Conservation (phyloP, 805 yeast species). For the Ogataea pilisensis region DNA sequence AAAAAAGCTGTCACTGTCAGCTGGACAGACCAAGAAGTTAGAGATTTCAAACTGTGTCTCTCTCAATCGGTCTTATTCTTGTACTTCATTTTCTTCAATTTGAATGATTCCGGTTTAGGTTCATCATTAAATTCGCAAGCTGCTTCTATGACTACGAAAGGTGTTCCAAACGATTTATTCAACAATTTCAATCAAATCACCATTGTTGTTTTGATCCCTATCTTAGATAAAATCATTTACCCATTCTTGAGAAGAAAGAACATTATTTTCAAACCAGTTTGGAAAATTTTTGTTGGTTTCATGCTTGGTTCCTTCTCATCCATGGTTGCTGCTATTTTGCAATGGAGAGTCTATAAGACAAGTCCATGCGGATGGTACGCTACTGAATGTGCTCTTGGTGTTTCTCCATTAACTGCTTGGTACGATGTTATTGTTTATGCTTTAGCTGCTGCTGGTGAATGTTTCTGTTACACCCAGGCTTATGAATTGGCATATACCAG, state of each 20-base stretch:
- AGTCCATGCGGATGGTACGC: conserved; percentile 50
- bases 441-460: conserved; percentile 47
- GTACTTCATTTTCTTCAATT: conserved; percentile 35
- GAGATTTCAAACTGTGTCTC: conserved; percentile 41
- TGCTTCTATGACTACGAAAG: conserved; percentile 47
- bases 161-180: conserved; percentile 55
- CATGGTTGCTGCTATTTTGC: conserved; percentile 47
- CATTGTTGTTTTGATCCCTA: conserved; percentile 48
- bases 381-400: conserved; percentile 30
- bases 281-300: conserved; percentile 46
- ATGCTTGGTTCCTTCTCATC: conserved; percentile 43
- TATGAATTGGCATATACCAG: conserved; percentile 51
- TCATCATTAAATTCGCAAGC: conserved; percentile 48
- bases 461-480: conserved; percentile 47
- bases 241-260: conserved; percentile 41
- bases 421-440: conserved; percentile 28
- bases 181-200: conserved; percentile 52
- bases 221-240: conserved; percentile 44
- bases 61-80: conserved; percentile 43
- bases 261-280: conserved; percentile 41
- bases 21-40: conserved; percentile 43
- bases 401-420: conserved; percentile 35
- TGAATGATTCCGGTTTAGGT: conserved; percentile 48
- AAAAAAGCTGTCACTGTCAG: conserved; percentile 30
- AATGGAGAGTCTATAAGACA: conserved; percentile 42